phyloP scores from a whole-genome alignment of 768 basidiomycete species.

The Calocybe cyanea region DNA sequence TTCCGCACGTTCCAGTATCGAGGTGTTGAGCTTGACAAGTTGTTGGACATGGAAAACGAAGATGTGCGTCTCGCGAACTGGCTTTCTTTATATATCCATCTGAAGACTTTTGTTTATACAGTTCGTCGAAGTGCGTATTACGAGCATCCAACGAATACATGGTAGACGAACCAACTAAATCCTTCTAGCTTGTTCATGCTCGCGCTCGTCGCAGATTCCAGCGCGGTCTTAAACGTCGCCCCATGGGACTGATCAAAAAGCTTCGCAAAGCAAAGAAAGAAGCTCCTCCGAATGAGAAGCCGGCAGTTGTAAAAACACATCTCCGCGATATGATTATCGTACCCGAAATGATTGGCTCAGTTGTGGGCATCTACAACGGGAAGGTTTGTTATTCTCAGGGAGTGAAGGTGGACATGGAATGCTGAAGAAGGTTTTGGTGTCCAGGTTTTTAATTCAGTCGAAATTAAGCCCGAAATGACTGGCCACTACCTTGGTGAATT shows the following conservation, averaged over 20 bases:
- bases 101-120: conserved; percentile 22
- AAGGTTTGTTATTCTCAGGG: conserved; percentile 51
- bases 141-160: neutral
- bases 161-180: conserved; percentile 1
- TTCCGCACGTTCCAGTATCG: conserved; percentile 99
- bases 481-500: conserved; percentile 99
- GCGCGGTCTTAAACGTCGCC: conserved; percentile 96
- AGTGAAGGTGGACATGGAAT: neutral
- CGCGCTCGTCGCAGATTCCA: conserved; percentile 99
- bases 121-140: conserved; percentile 72
- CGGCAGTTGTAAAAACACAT: conserved; percentile 97
- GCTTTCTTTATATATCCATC: neutral
- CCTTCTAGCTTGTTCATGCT: conserved; percentile 85
- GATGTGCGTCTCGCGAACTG: conserved; percentile 60
- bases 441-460: conserved; percentile 91
- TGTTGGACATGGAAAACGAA: conserved; percentile 93
- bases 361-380: conserved; percentile 98
- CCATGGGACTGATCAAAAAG: conserved; percentile 99
- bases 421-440: conserved; percentile 5
- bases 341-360: conserved; percentile 99
- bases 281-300: conserved; percentile 98
- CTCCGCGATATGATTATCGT: conserved; percentile 99
- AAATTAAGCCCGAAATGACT: conserved; percentile 99
- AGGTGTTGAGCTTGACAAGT: conserved; percentile 96
- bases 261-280: conserved; percentile 99